Evolutionary conservation across 345 rosid genomes (phyloP), one percentile per base, ranked within the genome.

Genomic region (Capsella bursapastoris): DNA sequence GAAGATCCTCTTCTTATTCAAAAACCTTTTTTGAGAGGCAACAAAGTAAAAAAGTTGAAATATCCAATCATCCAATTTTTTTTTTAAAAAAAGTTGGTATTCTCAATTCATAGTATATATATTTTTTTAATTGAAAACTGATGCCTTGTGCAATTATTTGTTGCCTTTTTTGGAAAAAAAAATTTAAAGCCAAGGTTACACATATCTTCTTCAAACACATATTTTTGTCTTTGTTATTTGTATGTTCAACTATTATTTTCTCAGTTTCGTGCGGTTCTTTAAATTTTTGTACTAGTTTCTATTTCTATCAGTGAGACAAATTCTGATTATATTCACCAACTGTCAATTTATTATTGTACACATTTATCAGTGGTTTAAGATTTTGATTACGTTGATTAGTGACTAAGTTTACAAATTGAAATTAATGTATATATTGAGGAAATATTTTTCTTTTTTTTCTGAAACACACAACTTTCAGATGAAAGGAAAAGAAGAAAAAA

Each of bases 141-240:
- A 41, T 51, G 68, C 47, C 34, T 49, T 59, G 3, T 58, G 68
- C 68, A 68, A 62, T 69, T 59, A 67, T 67, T 61, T 53, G 43
- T 52, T 61, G 43, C 70, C 25, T 22, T 60, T 75, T 75, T 41
- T 18, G 27, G n/a, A 60, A 63, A 62, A 37, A 22, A 50, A 66
- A 43, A 34, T 53, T 52, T 22, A 75, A 75, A 75, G 74, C 64
- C 50, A 58, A 16, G 5, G 72, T 38, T 7, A 32, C 73, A 43
- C 48, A 13, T 4, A 43, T 43, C 48, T 2, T 43, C 15, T 43
- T 43, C 48, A 13, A 43, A 13, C 48, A 14, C 7, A 43, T 43
- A 22, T 6, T 43, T 14, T 43, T 1, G 41, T 38, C 4, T 43
- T 43, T 43, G 48, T 43, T 43, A 43, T 43, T 13, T 43, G n/a